Base-by-base conservation (phyloP, 345 rosid genomes). In the Eucalyptus regnans region DNA sequence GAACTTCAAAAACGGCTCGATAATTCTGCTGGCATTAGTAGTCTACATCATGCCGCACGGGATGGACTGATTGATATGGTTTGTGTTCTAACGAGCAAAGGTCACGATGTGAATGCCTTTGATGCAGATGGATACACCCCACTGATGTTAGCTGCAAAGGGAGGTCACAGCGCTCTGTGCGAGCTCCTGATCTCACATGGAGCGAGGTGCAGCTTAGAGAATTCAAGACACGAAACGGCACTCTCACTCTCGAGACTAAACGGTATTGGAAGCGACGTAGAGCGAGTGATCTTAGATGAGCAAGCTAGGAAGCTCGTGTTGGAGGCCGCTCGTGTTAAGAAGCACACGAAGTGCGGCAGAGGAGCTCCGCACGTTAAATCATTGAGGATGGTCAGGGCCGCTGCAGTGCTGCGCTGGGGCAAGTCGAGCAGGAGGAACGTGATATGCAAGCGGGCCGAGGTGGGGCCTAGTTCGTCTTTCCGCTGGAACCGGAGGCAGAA, bases 121-220 rank as follows among this genome's bases (percentile, higher is more conserved):
- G 97, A 95, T n/a, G 91, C 79, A 10, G 93, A 95, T 81, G 96
- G 94, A 56, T 92, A 93, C 89, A 92, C 96, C 3, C 93, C 96
- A 14, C 92, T 95, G 15, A 95, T 94, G 95, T 88, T 94, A 31
- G 95, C 95, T 52, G 96, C 96, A 8, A 93, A 89, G 90, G 95
- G 92, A 89, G 96, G 96, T 83, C 93, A 91, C 68, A 66, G 91
- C 17, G 58, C 89, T 6, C 85, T 90, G 29, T 95, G 96, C 54
- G 79, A 90, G 88, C 90, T 95, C 64, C 89, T 94, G 88, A 92
- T 94, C 71, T 93, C 93, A 29, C 43, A 79, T 5, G 96, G 95
- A 10, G 94, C 94, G 11, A 90, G 86, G 50, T 91, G 94, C 66
- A 92, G 90, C 83, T 66, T 89, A 1, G 89, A 90, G 87, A 94